Evolutionary conservation across 805 yeast species (phyloP), one percentile per base, ranked within the genome.

Genomic region (Starmerella scarabaei): DNA sequence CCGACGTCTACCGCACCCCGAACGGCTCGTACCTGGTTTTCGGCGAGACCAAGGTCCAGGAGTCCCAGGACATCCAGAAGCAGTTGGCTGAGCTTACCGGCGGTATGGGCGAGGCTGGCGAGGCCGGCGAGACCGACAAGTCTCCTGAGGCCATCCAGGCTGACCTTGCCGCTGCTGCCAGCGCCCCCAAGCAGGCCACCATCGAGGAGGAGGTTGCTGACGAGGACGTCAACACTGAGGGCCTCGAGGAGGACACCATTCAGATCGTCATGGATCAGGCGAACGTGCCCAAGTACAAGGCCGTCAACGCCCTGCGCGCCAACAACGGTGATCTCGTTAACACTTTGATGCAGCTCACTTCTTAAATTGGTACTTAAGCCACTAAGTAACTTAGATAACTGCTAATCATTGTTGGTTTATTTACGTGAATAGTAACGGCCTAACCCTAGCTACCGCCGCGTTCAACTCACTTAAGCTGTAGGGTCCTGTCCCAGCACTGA

Each of bases 21-120:
- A 80, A 93, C 60, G 95, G 96, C 62, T 79, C 93, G 55, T 91
- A 81, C 73, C 78, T 88, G 57, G 96, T 88, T 54, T 86, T 88
- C 58, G 98, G 98, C 69, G 96, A 86, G 69, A 93, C 95, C 62
- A 82, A 84, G 74, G 80, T 82, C 55, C 55, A 52, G 52, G 36
- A 41, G 46, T 96, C 88, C 66, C 37, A 20, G 15, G 94, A 88
- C 71, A 69, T 85, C 66, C 77, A 82, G 67, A 72, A 81, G 66
- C 80, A 80, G 61, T 80, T 77, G 62, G 72, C 70, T 42, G 65
- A 61, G 38, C 65, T 63, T 48, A 64, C 60, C 38, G 58, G 53
- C 41, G 53, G 45, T 40, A 49, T 38, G 34, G 63, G 62, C 44
- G 66, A 63, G 41, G 67, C 66, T 44, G 65, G 64, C 43, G n/a